These are phyloP conservation scores for Annulohypoxylon stygium DNA, from an alignment of 495 filamentous ascomycete genomes.

Conservation along the genomic window DNA sequence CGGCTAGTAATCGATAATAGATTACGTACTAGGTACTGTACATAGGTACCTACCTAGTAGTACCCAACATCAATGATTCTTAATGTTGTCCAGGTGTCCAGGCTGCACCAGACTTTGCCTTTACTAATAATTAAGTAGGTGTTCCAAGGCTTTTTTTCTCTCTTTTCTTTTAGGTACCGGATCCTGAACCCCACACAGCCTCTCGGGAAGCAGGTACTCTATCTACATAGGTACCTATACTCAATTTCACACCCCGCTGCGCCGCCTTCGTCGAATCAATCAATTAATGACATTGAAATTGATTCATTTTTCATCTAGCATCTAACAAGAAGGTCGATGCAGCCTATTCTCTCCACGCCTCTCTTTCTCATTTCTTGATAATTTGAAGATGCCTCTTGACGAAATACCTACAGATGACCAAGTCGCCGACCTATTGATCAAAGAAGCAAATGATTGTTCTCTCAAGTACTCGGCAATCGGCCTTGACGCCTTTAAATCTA, in stretches of 20 bases:
- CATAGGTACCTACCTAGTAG: neutral
- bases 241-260: slow-evolving; percentile 33
- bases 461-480: slow-evolving; percentile 80
- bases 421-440: slow-evolving; percentile 77
- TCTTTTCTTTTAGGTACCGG: neutral
- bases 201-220: neutral
- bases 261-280: slow-evolving; percentile 6
- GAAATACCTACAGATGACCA: slow-evolving; percentile 76
- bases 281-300: neutral
- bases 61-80: too few relatives aligned
- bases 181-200: neutral
- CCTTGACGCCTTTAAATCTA: slow-evolving; percentile 73
- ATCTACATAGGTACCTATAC: neutral
- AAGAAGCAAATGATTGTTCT: slow-evolving; percentile 77
- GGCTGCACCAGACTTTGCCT: too few relatives aligned
- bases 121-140: too few relatives aligned
- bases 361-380: neutral
- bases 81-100: too few relatives aligned
- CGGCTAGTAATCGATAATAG: neutral
- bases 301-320: neutral
- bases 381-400: slow-evolving; percentile 52
- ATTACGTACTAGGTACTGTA: neutral
- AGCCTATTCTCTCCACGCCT: neutral
- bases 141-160: too few relatives aligned
- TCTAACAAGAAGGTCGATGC: neutral